Evolutionary conservation across 768 basidiomycete species (phyloP), one percentile per base, ranked within the genome.

Genomic region (Leccinellum rugosiceps): DNA sequence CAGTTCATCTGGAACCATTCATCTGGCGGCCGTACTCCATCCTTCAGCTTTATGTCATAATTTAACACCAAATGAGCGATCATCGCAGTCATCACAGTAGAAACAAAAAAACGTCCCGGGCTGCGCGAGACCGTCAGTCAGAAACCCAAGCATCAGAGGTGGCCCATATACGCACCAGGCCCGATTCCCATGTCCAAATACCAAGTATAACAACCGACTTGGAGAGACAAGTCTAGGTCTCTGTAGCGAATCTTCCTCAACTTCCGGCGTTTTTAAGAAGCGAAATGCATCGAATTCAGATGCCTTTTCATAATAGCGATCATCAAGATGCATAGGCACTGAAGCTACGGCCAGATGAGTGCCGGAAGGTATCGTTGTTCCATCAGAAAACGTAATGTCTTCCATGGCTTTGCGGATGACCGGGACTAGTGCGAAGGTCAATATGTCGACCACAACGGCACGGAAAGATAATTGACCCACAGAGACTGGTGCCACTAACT

Each of bases 41-140:
- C 71, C 45, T 74, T 70, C 32, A 75, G 56, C 48, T 69, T 69
- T 34, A 78, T 65, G 57, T 78, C 78, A 63, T 78, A 78, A 57
- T 71, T 68, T 53, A 75, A 52, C 13, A 78, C 66, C 57, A 79
- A 58, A 56, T 76, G 67, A 28, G 78, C 78, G 65, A 77, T 65
- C 62, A 75, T 71, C 1, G 72, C 65, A 30, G 78, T 78, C 65
- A 78, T 65, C 64, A 70, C 63, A 25, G 71, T 70, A 4, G 75
- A 74, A 26, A 68, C 76, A 56, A 79, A 78, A 61, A 76, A 77
- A 10, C 78, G 71, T 4, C 78, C 77, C 4, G 77, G 77, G 56
- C 77, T 78, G 55, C 15, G 19, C 38, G 55, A 52, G 31, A n/a
- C 38, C 48, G 55, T 64, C 43, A 64, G 55, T 34, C 41, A 19